These are phyloP conservation scores for Calonectria pauciramosa DNA, from an alignment of 2,329 filamentous ascomycete genomes.

Conservation along the genomic window DNA sequence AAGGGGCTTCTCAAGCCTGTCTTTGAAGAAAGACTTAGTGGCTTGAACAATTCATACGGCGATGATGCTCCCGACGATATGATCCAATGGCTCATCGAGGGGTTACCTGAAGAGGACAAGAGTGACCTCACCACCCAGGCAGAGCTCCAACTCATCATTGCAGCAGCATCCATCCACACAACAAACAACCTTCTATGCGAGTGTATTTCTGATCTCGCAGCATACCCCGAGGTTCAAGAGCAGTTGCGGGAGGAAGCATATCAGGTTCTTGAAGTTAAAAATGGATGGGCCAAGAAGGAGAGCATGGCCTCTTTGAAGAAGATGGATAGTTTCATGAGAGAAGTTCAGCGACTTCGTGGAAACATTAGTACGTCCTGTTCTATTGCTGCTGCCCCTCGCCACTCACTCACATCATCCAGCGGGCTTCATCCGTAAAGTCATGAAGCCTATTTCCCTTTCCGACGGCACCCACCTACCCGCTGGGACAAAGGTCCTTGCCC, in stretches of 20 bases:
- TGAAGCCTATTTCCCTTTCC: conserved; percentile 60
- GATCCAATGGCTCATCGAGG: conserved; percentile 61
- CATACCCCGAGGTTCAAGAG: conserved; percentile 61
- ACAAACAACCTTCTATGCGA: conserved; percentile 62
- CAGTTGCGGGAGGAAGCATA: conserved; percentile 64
- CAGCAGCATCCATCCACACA: conserved; percentile 61
- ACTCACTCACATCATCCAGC: conserved; percentile 47
- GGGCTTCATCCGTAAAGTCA: conserved; percentile 61
- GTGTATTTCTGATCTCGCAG: conserved; percentile 64
- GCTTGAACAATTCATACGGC: conserved; percentile 53
- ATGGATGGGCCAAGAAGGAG: conserved; percentile 58
- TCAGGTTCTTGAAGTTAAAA: conserved; percentile 56
- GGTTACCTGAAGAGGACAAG: conserved; percentile 55
- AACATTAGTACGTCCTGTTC: conserved; percentile 56
- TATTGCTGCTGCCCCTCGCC: background rate
- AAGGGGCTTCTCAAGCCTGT: conserved; percentile 60
- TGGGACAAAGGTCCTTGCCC: conserved; percentile 58
- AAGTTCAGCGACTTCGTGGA: conserved; percentile 55
- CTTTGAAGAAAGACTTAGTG: conserved; percentile 60
- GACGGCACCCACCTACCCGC: conserved; percentile 59
- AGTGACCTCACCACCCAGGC: conserved; percentile 55
- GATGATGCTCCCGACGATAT: conserved; percentile 57
- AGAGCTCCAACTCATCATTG: conserved; percentile 59
- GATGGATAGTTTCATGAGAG: conserved; percentile 64
- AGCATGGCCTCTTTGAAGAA: conserved; percentile 60